These are phyloP conservation scores for Scalesia atractyloides DNA, from an alignment of 129 eudicot genomes.

Conservation along the genomic window DNA sequence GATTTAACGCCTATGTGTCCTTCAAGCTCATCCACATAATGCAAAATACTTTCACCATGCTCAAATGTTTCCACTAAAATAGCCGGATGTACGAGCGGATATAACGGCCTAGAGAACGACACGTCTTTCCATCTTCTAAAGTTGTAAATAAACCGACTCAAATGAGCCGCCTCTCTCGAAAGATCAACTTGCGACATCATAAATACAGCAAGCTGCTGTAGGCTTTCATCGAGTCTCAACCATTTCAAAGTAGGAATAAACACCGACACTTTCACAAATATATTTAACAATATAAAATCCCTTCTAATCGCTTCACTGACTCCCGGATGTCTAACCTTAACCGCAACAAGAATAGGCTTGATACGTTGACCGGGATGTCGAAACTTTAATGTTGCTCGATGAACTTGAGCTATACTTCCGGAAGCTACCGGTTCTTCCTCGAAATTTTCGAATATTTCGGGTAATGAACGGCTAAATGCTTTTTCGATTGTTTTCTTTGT, in stretches of 20 bases:
- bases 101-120: slow-evolving; percentile 89
- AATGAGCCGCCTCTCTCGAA: slow-evolving; percentile 96
- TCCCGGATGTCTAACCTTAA: slow-evolving; percentile 95
- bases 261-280: slow-evolving; percentile 62
- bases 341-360: slow-evolving; percentile 84
- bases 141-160: slow-evolving; percentile 89
- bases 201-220: slow-evolving; percentile 88
- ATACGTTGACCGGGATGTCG: slow-evolving; percentile 69
- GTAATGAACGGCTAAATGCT: slow-evolving; percentile 80
- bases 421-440: slow-evolving; percentile 94
- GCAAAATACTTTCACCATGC: slow-evolving; percentile 75
- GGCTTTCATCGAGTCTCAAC: slow-evolving; percentile 91
- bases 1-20: slow-evolving; percentile 67
- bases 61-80: slow-evolving; percentile 96
- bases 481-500: slow-evolving; percentile 71
- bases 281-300: slow-evolving; percentile 69
- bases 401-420: slow-evolving; percentile 95
- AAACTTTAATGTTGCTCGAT: slow-evolving; percentile 75
- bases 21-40: slow-evolving; percentile 69
- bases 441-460: slow-evolving; percentile 83
- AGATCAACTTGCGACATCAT: slow-evolving; percentile 99
- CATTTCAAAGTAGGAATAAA: slow-evolving; percentile 72
- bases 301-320: slow-evolving; percentile 85
- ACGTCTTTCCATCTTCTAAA: slow-evolving; percentile 92
- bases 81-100: slow-evolving; percentile 97